Evolutionary conservation across 768 basidiomycete genomes (phyloP), one percentile per base, ranked within the genome.

Genomic region (Fomitopsis pulvina): DNA sequence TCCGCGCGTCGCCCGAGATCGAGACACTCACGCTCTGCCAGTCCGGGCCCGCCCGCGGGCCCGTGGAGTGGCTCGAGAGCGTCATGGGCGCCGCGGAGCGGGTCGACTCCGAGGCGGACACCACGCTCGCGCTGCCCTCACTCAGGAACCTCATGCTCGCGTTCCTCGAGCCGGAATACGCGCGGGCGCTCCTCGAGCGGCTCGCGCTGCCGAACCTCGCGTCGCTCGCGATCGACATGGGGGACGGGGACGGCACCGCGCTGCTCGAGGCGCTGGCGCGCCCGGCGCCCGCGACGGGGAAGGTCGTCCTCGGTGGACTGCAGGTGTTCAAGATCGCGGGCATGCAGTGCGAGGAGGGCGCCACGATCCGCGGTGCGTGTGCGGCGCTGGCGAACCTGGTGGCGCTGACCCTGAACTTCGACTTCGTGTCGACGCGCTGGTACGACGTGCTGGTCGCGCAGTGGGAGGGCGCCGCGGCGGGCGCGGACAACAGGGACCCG

Each of bases 11-110:
- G 3, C 77, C 85, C 2, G 65, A 76, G 32, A 72, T 89, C 8
- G 62, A 70, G 26, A 70, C 61, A 1, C 73, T 90, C 48, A 71
- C 70, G 2, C 68, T 89, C 8, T 71, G 68, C 30, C 58, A 69
- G 41, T 85, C 86, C 9, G 83, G 85, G 0, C 84, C 87, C 11
- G 60, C 65, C 2, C 74, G 69, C 29, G 52, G 60, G 14, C 68
- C 70, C 8, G 57, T 64, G 7, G 63, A 67, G 9, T 77, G 74
- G 74, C 25, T 64, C 1, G 27, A 27, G 16, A 57, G 53, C 47
- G 41, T 57, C 30, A 47, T 51, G 45, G 57, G 54, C 4, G 26
- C 42, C 6, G 12, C 6, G 14, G 24, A 34, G 29, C 4, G 16
- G 4, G 4, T 42, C 18, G 21, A 38, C 27, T 14, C 47, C 41